Evolutionary conservation across 257 asterid genomes (phyloP), one percentile per base, ranked within the genome.

Genomic region (Eustoma russellianum): DNA sequence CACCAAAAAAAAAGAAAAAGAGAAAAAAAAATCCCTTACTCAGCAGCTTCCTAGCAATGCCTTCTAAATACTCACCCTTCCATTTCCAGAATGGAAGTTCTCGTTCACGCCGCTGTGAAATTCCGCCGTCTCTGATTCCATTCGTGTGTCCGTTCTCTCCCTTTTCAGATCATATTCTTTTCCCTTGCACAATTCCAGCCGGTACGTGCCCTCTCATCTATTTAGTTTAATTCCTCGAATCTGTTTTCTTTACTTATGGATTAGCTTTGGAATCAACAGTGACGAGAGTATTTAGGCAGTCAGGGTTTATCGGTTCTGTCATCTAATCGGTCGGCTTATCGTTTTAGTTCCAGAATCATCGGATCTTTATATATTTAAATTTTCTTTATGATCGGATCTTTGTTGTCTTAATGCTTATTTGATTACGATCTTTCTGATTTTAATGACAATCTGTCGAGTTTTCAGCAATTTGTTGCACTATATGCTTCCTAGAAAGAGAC

Each of bases 401-500:
- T 50, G 40, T 4, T 33, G 64, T 17, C 48, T 50, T 56, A 28
- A 13, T 55, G 43, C 24, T 61, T 60, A 12, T 63, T 57, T 52
- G 56, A 17, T 69, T 19, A 66, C 79, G 48, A 71, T 77, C 67
- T 61, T 73, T 63, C 46, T 73, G 57, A 12, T 61, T 47, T 78
- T 52, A 45, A 76, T 91, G 95, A 74, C 80, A 45, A 61, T 76
- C 64, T 62, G 75, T 33, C 70, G 81, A 33, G 75, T 46, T 65
- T 71, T 79, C 51, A 68, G 88, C 88, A 71, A 95, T 62, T 84
- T 80, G 67, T 63, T 80, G 72, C 86, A 74, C 96, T 87, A 71
- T 83, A 90, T 87, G 98, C 96, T 87, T 87, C 94, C 95, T 74
- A 79, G 84, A 66, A 87, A 91, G 94, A 87, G 95, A 84, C 70